phyloP scores from a whole-genome alignment of 176 grass and related monocot species.

The Paspalum vaginatum region DNA sequence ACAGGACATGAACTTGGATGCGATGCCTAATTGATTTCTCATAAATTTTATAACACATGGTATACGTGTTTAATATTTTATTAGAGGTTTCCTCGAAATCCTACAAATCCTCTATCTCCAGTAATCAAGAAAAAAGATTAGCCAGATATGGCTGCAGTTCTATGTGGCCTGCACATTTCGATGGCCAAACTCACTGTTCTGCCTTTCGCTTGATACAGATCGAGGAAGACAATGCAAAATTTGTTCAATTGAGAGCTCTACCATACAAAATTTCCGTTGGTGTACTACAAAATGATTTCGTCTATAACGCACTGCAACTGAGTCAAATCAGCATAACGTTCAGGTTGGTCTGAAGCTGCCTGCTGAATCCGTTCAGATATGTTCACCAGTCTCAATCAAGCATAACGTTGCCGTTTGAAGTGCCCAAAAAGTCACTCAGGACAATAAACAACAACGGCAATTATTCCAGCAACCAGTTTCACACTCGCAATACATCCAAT shows the following conservation, averaged over 20 bases:
- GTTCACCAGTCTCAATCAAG: not conserved
- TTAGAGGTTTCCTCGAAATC: not conserved
- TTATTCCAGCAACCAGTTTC: not conserved
- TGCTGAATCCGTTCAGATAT: not conserved
- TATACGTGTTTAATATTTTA: too few species aligned
- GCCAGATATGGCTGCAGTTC: not conserved
- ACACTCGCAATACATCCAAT: not conserved
- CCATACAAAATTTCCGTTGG: not conserved
- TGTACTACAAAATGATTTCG: not conserved
- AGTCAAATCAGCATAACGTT: constrained; percentile 1
- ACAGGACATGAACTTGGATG: too few species aligned
- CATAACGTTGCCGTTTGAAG: too few species aligned
- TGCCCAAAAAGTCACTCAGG: not conserved
- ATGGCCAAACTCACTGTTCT: not conserved
- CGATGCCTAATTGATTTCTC: too few species aligned
- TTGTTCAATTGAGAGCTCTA: not conserved
- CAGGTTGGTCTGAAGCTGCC: not conserved
- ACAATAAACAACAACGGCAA: not conserved
- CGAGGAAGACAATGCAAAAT: not conserved
- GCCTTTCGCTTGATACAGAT: not conserved
- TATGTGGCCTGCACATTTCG: not conserved
- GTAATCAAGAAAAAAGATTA: too few species aligned
- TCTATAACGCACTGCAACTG: not conserved
- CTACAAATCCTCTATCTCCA: not conserved
- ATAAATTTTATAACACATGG: too few species aligned